These are phyloP conservation scores for Kluyveromyces sp. DNA, from an alignment of 1,139 yeast species.

Conservation along the genomic window DNA sequence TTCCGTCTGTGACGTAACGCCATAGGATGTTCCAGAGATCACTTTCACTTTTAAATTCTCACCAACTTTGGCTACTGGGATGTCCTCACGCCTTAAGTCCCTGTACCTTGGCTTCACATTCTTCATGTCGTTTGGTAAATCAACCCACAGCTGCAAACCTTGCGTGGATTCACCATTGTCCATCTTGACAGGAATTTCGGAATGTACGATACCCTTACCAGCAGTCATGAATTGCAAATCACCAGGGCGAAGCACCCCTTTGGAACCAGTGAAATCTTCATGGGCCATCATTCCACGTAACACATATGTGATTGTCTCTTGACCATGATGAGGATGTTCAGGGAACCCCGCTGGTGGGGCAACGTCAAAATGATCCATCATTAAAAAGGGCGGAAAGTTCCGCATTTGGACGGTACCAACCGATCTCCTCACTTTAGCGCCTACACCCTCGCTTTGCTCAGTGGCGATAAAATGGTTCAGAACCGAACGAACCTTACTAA, in stretches of 20 bases:
- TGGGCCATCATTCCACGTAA: conserved; percentile 76
- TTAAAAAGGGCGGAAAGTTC: conserved; percentile 74
- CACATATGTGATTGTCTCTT: conserved; percentile 77
- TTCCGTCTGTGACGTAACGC: conserved; percentile 64
- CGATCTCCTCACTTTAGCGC: conserved; percentile 77
- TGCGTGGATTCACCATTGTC: conserved; percentile 50
- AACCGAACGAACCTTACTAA: conserved; percentile 40
- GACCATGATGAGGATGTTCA: conserved; percentile 90
- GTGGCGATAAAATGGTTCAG: conserved; percentile 54
- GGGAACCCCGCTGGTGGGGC: conserved; percentile 74
- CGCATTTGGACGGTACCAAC: conserved; percentile 64
- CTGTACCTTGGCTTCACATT: conserved; percentile 72
- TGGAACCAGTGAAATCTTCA: conserved; percentile 83
- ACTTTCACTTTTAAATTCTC: conserved; percentile 67
- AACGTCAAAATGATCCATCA: conserved; percentile 74
- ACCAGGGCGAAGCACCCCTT: conserved; percentile 73
- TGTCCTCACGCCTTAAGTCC: conserved; percentile 64
- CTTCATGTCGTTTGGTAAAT: conserved; percentile 66
- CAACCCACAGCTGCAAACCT: conserved; percentile 92
- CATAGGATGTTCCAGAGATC: conserved; percentile 72
- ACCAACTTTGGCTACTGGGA: conserved; percentile 61
- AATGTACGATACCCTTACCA: conserved; percentile 80
- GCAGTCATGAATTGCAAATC: conserved; percentile 96
- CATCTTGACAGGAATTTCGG: conserved; percentile 73
- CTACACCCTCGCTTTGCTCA: conserved; percentile 82